Conservation (phyloP, 1,284 basidiomycete species). For the Kwoniella shivajii region DNA sequence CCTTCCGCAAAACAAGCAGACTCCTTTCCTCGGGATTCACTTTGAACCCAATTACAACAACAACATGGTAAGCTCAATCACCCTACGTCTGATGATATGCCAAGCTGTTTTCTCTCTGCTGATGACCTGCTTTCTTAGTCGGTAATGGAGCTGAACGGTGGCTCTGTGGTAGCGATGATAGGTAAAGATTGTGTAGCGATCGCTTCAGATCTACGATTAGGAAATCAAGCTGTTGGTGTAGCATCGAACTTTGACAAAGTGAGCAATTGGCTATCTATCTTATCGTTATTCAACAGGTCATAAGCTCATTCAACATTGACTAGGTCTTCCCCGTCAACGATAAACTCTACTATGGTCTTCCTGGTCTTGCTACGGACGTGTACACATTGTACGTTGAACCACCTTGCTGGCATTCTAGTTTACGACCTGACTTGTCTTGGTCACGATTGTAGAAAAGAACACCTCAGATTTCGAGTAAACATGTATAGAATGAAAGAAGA, state of each 20-base stretch:
- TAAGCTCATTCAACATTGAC: neutral
- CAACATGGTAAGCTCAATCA: conserved; percentile 29
- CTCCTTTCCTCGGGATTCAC: neutral
- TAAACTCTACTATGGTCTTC: conserved; percentile 86
- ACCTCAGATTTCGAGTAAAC: conserved; percentile 91
- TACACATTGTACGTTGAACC: conserved; percentile 71
- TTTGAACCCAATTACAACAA: neutral
- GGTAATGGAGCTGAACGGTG: conserved; percentile 58
- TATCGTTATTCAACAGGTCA: neutral
- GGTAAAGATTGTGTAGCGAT: conserved; percentile 99
- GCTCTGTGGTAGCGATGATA: conserved; percentile 97
- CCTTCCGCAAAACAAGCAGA: too few species aligned
- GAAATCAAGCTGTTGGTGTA: conserved; percentile 84
- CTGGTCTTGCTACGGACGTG: conserved; percentile 92
- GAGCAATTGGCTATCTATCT: conserved; percentile 15
- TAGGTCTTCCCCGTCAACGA: conserved; percentile 95
- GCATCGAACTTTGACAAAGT: conserved; percentile 95
- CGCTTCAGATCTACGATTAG: conserved; percentile 88
- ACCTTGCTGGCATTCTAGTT: neutral
- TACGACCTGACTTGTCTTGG: neutral
- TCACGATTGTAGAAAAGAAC: conserved; percentile 67
- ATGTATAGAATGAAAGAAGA: conserved; percentile 99
- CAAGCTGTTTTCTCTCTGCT: too few species aligned
- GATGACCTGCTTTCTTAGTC: conserved; percentile 28
- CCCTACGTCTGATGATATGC: too few species aligned